These are phyloP conservation scores for Phaffia rhodozyma DNA, from an alignment of 1,284 basidiomycete species.

Conservation along the genomic window DNA sequence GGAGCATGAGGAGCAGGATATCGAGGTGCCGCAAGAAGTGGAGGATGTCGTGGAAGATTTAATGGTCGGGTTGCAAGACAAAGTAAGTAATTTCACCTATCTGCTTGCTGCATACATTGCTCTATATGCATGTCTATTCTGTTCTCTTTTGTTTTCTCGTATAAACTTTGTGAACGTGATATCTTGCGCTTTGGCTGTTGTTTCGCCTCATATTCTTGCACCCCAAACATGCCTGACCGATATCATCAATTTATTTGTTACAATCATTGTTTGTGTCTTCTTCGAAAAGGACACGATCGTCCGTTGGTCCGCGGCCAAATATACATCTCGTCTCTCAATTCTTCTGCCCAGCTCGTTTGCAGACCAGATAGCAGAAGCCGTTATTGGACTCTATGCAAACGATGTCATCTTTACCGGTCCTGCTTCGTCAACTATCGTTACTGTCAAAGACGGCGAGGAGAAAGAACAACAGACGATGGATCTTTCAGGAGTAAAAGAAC, in stretches of 20 bases:
- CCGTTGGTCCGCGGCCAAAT: slow-evolving; percentile 90
- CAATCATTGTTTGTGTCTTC: slow-evolving; percentile 1
- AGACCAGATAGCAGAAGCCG: slow-evolving; percentile 65
- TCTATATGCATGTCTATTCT: neutral
- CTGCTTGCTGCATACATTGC: neutral
- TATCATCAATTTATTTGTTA: slow-evolving; percentile 3
- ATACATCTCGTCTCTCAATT: slow-evolving; percentile 71
- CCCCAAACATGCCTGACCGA: neutral
- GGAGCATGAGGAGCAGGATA: slow-evolving; percentile 38
- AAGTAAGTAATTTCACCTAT: slow-evolving; percentile 40
- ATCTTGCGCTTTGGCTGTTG: slow-evolving; percentile 5
- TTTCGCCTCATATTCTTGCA: slow-evolving; percentile 2
- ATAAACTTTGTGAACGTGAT: neutral
- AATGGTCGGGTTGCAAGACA: slow-evolving; percentile 67
- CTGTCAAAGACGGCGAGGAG: slow-evolving; percentile 43
- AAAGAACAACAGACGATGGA: slow-evolving; percentile 53
- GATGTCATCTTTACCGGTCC: slow-evolving; percentile 44
- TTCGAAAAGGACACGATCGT: slow-evolving; percentile 72
- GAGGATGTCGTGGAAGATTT: slow-evolving; percentile 65
- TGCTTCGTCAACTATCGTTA: no score
- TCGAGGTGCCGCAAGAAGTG: slow-evolving; percentile 65
- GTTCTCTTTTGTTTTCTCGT: neutral
- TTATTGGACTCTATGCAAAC: slow-evolving; percentile 52
- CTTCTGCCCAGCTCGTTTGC: slow-evolving; percentile 63
- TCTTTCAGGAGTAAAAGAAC: slow-evolving; percentile 42